Evolutionary conservation across 305 asterid genomes (phyloP).

Genomic region (Fraxinus baroniana): DNA sequence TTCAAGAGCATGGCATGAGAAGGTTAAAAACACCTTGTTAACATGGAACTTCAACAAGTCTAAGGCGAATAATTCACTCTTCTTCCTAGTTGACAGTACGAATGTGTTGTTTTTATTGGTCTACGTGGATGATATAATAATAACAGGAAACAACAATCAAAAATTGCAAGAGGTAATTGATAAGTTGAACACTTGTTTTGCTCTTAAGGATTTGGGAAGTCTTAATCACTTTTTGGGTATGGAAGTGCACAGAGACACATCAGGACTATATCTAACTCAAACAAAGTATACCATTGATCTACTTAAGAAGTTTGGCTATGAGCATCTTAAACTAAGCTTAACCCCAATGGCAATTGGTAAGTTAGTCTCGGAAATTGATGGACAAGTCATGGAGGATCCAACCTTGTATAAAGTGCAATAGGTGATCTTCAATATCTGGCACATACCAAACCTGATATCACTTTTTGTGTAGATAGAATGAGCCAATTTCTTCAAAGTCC

Average conservation of each 20-base stretch:
- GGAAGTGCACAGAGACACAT: not conserved
- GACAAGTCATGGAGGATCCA: no score
- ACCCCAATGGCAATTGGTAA: no score
- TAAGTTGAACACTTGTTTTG: not conserved
- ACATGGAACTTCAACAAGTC: not conserved
- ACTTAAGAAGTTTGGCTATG: no score
- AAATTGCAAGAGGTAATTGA: not conserved
- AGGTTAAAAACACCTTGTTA: not conserved
- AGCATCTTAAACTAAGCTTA: no score
- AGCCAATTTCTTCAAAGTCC: no score
- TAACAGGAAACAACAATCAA: not conserved
- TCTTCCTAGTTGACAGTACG: not conserved
- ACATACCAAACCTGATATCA: no score
- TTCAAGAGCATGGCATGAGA: not conserved
- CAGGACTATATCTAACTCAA: not conserved
- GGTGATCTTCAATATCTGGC: no score
- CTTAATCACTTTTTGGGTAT: not conserved
- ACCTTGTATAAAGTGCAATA: no score
- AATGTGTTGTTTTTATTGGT: not conserved
- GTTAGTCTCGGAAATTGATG: no score
- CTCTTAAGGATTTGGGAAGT: not conserved
- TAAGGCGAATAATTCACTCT: not conserved
- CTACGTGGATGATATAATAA: not conserved
- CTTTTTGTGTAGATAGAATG: no score
- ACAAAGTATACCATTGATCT: no score